Evolutionary conservation across 352 stramenopile species (phyloP).

Genomic region (Pilasporangium apinafurcum): DNA sequence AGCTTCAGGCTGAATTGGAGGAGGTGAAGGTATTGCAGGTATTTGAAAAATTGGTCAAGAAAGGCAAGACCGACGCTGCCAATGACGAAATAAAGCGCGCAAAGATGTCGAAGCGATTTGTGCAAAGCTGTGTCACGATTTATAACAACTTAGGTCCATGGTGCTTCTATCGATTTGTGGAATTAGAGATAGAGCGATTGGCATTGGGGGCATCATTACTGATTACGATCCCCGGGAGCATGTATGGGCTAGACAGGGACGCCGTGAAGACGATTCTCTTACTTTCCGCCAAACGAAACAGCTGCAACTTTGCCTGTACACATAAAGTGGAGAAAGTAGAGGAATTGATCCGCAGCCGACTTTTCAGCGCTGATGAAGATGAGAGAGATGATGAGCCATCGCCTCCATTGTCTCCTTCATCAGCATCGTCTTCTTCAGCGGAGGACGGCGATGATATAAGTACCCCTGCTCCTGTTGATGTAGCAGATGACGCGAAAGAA

Average conservation of each 20-base stretch:
- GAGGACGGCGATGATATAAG: not conserved
- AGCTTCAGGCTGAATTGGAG: slow-evolving; percentile 32
- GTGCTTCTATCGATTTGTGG: slow-evolving; percentile 70
- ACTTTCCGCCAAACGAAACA: slow-evolving; percentile 23
- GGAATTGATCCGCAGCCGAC: slow-evolving; percentile 29
- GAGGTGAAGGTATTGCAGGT: slow-evolving; percentile 45
- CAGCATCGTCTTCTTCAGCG: no score
- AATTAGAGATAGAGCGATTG: slow-evolving; percentile 65
- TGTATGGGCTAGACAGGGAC: slow-evolving; percentile 49
- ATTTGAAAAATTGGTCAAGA: slow-evolving; percentile 40
- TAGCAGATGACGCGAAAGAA: not conserved
- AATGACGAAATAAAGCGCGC: slow-evolving; percentile 26
- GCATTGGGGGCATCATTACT: slow-evolving; percentile 46
- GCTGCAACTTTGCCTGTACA: slow-evolving; percentile 44
- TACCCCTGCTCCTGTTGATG: not conserved
- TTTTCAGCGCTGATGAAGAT: slow-evolving; percentile 19
- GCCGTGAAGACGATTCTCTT: slow-evolving; percentile 46
- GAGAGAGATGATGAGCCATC: slow-evolving; percentile 30
- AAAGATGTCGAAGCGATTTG: slow-evolving; percentile 53
- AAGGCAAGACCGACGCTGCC: slow-evolving; percentile 33
- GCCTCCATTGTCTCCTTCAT: slow-evolving; percentile 4
- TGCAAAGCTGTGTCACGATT: slow-evolving; percentile 40
- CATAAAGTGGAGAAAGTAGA: slow-evolving; percentile 53
- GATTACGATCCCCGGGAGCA: slow-evolving; percentile 39
- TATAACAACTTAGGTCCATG: slow-evolving; percentile 63